Conservation (phyloP, 495 filamentous ascomycete species). For the Letharia columbiana region DNA sequence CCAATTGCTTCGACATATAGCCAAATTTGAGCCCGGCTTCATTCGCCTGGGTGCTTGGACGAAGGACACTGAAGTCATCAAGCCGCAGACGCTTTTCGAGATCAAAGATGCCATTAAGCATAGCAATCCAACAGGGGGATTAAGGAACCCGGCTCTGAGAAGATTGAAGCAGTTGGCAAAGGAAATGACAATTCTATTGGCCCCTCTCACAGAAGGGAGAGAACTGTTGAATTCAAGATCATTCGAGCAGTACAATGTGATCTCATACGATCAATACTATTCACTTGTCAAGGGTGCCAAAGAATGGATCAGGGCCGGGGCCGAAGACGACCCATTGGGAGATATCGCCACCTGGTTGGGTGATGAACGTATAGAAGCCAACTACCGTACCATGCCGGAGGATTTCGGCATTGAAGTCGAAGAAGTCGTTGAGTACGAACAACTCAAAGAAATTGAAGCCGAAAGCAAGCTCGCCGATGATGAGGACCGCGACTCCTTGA, state of each 20-base stretch:
- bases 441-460: conserved; percentile 55
- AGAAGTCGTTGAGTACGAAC: conserved; percentile 58
- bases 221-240: conserved; percentile 38
- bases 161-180: conserved; percentile 39
- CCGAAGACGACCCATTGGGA: conserved; percentile 32
- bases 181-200: conserved; percentile 41
- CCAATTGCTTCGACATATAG: conserved; percentile 64
- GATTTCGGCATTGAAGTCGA: conserved; percentile 47
- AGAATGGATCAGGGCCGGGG: conserved; percentile 39
- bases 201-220: conserved; percentile 32
- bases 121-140: conserved; percentile 30
- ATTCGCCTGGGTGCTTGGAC: conserved; percentile 72
- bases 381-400: conserved; percentile 34
- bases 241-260: conserved; percentile 45
- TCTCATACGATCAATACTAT: conserved; percentile 52
- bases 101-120: conserved; percentile 35
- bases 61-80: conserved; percentile 56
- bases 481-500: conserved; percentile 48
- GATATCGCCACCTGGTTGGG: conserved; percentile 58
- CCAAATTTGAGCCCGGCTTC: conserved; percentile 55
- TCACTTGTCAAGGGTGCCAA: conserved; percentile 49
- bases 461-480: conserved; percentile 41
- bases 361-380: conserved; percentile 35
- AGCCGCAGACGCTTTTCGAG: conserved; percentile 55
- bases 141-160: conserved; percentile 28